Base-by-base conservation (phyloP, 2,329 filamentous ascomycete species). In the Onygena corvina region DNA sequence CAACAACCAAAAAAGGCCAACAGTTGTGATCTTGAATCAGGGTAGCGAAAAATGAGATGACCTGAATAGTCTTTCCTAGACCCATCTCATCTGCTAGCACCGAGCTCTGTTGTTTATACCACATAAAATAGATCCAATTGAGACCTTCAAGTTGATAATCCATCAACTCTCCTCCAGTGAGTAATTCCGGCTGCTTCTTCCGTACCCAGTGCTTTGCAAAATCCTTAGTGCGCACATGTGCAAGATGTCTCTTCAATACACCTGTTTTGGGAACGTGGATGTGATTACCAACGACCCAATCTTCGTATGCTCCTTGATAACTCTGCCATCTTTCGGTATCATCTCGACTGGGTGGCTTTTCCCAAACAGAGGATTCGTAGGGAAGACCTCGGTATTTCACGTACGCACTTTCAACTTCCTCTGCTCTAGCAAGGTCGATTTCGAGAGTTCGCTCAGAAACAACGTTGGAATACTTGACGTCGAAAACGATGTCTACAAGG, bases 1-100 rank as follows among this genome's bases (percentile, higher is more conserved):
- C 90, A 1, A 95, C 87, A 2, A 96, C 76, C 12, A 98, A 73
- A 61, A 95, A 96, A 0, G 92, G 92, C 77, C 85, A 96, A 65
- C 87, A 92, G 60, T 77, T 72, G 59, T 79, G 75, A 47, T 81
- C 76, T 53, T 83, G 75, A 20, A 83, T 74, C 31, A 96, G 68
- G 0, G 83, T 81, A 1, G 85, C 80, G 52, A 96, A 76, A 54
- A 94, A 77, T 2, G 82, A 79, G 52, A 96, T 84, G 47, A 95
- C 81, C 63, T 98, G 92, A 27, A 98, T 86, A 0, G 92, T 98
- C 70, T 98, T 98, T 27, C 92, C 92, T 1, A 98, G 77, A 34
- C 92, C 92, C 92, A 98, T 98, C 62, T 98, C 92, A 61, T 98
- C 92, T 0, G 92, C 92, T 4, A 96, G 76, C 51, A 96, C 90